These are phyloP conservation scores for Striga hermonthica DNA, from an alignment of 305 asterid species.

Conservation along the genomic window DNA sequence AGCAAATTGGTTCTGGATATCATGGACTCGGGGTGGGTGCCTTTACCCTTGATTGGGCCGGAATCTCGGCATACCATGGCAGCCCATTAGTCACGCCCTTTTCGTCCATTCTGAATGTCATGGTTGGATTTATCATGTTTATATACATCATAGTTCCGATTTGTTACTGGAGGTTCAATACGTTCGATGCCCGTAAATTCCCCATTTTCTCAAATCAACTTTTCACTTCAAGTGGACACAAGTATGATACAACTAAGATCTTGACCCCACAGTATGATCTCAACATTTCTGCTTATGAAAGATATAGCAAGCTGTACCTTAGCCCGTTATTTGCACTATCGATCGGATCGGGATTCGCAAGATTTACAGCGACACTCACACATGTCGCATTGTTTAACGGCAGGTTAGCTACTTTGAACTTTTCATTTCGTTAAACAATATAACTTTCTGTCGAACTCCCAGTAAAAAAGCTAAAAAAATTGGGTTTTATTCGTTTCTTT, in stretches of 20 bases:
- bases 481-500: neutral
- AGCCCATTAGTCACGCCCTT: slow-evolving; percentile 93
- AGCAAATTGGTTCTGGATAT: slow-evolving; percentile 93
- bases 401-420: slow-evolving; percentile 45
- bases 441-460: too few species aligned
- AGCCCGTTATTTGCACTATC: slow-evolving; percentile 97
- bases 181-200: slow-evolving; percentile 84
- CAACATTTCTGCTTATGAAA: slow-evolving; percentile 63
- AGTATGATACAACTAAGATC: slow-evolving; percentile 74
- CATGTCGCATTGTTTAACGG: slow-evolving; percentile 93
- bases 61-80: slow-evolving; percentile 94
- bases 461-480: neutral
- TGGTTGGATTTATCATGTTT: slow-evolving; percentile 80
- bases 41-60: slow-evolving; percentile 97
- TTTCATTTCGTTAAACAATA: neutral
- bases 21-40: slow-evolving; percentile 96
- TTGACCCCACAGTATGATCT: slow-evolving; percentile 86
- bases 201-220: slow-evolving; percentile 86
- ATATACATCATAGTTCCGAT: slow-evolving; percentile 83
- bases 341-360: slow-evolving; percentile 92
- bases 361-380: slow-evolving; percentile 92
- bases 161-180: slow-evolving; percentile 90
- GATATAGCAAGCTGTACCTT: slow-evolving; percentile 86
- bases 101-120: slow-evolving; percentile 77
- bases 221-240: slow-evolving; percentile 65